Evolutionary conservation across 2,329 filamentous ascomycete genomes (phyloP).

Genomic region (Lachnellula suecica): DNA sequence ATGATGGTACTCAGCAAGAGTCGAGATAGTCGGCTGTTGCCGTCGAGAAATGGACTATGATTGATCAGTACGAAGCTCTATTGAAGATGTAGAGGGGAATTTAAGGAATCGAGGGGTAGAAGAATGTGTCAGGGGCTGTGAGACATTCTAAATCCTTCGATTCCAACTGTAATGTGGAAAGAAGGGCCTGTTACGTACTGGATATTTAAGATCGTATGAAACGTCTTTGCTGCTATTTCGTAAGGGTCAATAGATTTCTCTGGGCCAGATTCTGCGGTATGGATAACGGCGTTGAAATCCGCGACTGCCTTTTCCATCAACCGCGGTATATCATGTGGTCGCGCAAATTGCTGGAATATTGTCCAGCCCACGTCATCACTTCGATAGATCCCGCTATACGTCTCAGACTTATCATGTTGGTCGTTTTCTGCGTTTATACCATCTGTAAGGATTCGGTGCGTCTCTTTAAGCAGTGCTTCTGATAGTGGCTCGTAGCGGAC

Average conservation of each 20-base stretch:
- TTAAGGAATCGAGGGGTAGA: too few species aligned
- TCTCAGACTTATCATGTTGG: constrained; percentile 8
- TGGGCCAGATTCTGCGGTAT: not conserved
- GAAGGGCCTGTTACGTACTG: too few species aligned
- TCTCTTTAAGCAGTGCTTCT: constrained; percentile 24
- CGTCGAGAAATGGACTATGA: constrained; percentile 1
- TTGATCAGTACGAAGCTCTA: too few species aligned
- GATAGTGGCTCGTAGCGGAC: constrained; percentile 10
- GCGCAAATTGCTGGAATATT: constrained; percentile 22
- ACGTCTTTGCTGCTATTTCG: not conserved
- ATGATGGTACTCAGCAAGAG: not conserved
- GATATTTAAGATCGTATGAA: not conserved
- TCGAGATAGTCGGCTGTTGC: not conserved
- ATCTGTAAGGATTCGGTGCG: constrained; percentile 26
- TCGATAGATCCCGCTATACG: constrained; percentile 10
- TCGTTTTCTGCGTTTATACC: constrained; percentile 17
- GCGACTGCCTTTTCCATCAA: constrained; percentile 28
- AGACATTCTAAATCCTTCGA: too few species aligned
- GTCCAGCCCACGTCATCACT: not conserved
- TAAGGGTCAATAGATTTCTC: not conserved
- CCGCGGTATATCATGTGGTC: constrained; percentile 15
- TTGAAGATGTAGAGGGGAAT: too few species aligned
- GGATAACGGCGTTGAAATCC: constrained; percentile 13
- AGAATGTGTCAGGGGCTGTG: too few species aligned
- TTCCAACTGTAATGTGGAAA: too few species aligned